Evolutionary conservation across 1,139 yeast species (phyloP), one percentile per base, ranked within the genome.

Genomic region (Geotrichum citri-aurantii): DNA sequence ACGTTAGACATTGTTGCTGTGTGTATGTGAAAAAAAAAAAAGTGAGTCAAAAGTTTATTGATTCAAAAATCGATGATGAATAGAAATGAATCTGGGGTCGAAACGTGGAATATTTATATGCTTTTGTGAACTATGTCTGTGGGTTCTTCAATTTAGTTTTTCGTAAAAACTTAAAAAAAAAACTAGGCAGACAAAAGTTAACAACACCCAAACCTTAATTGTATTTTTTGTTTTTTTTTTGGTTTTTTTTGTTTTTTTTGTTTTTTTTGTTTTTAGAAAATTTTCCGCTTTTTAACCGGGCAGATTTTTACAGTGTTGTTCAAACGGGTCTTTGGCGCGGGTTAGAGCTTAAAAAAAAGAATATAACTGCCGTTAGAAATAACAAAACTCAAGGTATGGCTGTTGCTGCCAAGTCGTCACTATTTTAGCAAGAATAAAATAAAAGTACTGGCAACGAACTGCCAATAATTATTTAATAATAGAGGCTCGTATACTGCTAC

Each of bases 1-100:
- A 56, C 56, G 46, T 58, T 21, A 49, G 59, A 42, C 44, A 53
- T 54, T 48, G 55, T 55, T 56, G 52, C 57, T 31, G 40, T 31
- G 40, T 31, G 5, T 26, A 7, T 26, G 4, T 26, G 29, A 5
- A 7, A 7, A 26, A 26, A 26, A 26, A 26, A 51, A 60, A n/a
- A 12, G 14, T 21, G 48, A 46, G 24, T 31, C n/a, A 31, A 14
- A 12, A 11, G n/a, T 31, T 31, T 10, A 14, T 31, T 31, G n/a
- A 31, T 11, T 31, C 40, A 11, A 31, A 14, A 31, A 12, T 10
- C 10, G 40, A 14, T 31, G 40, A 11, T 11, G n/a, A 31, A 31
- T 6, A 11, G 14, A 11, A 6, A 31, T 6, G 10, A 31, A 14
- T 31, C 40, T 31, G 40, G 40, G 40, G 40, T 31, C 40, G 10